Evolutionary conservation across 805 yeast genomes (phyloP), one percentile per base, ranked within the genome.

Genomic region (Tetrapisispora namnaoensis): DNA sequence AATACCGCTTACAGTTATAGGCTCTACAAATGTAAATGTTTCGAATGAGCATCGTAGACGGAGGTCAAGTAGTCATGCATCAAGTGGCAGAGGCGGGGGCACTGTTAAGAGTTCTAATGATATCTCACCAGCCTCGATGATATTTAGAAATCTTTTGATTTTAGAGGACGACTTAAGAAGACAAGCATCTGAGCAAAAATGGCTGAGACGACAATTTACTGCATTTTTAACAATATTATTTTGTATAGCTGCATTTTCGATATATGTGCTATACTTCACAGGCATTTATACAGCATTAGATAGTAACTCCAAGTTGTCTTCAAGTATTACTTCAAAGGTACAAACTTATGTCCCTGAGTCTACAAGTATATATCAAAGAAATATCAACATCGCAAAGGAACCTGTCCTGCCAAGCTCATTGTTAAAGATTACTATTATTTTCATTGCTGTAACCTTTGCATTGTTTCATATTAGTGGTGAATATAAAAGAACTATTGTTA

Each of bases 391-490:
- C 13, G 4, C 4, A 16, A 20, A 40, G n/a, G 43, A 40, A 17
- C 43, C 43, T 7, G 11, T 27, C 9, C 17, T 40, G 28, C 40
- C 44, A 2, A 28, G 44, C 22, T 46, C 40, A 7, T n/a, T 46
- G n/a, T 38, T 55, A 27, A 53, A 52, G 37, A 49, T 52, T 43
- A 49, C 49, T 3, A 30, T 47, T 10, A 49, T 52, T 17, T 53
- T 55, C 20, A 51, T 59, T 74, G 20, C 68, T 80, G 60, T 90
- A 18, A 85, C 96, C 0, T 67, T 89, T 49, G 74, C 80, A 24
- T 70, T 91, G 40, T 91, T 87, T 66, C 89, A 85, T 59, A 66
- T 91, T 35, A 83, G 95, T 22, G 99, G 99, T 1, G 93, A 89
- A 67, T 93, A 91, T 65, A 78, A 78, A 50, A 78, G 93, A 52